Conservation (phyloP, 805 yeast species). For the Myxozyma udenii region DNA sequence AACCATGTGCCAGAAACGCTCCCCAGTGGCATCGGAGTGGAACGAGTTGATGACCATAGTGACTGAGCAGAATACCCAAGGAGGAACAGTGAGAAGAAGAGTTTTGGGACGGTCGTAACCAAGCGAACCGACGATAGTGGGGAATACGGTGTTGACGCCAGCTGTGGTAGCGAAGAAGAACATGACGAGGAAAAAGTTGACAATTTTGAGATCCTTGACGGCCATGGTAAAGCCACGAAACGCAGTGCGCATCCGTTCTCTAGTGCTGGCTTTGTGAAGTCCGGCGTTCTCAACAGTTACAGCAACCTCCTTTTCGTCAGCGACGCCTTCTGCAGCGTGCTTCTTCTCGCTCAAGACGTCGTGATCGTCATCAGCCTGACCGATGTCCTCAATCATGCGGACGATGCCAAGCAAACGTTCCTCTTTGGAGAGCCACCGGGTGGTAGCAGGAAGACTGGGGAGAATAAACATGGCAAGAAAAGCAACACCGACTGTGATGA, state of each 20-base stretch:
- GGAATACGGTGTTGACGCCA: conserved; percentile 50
- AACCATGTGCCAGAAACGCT: conserved; percentile 46
- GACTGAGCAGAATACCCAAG: conserved; percentile 23
- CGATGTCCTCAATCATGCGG: conserved; percentile 44
- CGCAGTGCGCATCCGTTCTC: neutral
- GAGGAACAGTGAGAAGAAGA: conserved; percentile 43
- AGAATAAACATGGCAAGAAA: conserved; percentile 48
- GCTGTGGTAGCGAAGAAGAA: conserved; percentile 53
- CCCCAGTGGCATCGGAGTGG: conserved; percentile 26
- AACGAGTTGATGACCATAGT: conserved; percentile 22
- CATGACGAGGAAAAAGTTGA: conserved; percentile 24
- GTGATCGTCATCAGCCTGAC: conserved; percentile 40
- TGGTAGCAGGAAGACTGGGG: conserved; percentile 54
- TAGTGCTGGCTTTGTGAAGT: too few relatives aligned
- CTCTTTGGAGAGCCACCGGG: conserved; percentile 48
- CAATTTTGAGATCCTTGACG: conserved; percentile 31
- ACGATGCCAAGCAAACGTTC: conserved; percentile 43
- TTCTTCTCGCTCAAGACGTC: conserved; percentile 6
- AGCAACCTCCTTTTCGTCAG: neutral
- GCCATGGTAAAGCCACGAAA: conserved; percentile 25
- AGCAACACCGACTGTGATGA: conserved; percentile 48
- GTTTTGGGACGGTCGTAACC: conserved; percentile 51
- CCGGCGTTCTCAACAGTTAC: neutral
- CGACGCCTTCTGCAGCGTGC: neutral
- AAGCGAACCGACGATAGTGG: conserved; percentile 56